Percentiles rank a stretch among this genome's conserved stretches.
Conservation (phyloP, 2,329 filamentous ascomycete genomes). For the Fusarium beomiforme region DNA sequence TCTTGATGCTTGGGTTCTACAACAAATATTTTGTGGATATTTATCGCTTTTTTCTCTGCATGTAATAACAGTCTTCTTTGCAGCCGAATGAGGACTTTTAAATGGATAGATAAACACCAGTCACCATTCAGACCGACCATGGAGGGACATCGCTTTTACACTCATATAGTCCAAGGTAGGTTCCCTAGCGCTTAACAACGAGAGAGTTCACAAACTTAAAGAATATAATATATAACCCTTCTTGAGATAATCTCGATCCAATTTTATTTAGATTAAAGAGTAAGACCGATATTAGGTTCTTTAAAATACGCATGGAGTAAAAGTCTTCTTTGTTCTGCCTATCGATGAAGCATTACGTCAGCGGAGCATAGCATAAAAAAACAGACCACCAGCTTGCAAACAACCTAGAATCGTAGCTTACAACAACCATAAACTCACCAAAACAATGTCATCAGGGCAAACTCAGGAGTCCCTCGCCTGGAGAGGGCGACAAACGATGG, state of each 20-base stretch:
- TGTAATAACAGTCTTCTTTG: too few relatives aligned
- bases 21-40: too few relatives aligned
- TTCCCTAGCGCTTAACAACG: not conserved
- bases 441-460: not conserved
- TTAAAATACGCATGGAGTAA: not conserved
- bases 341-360: not conserved
- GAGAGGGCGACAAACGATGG: not conserved
- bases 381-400: not conserved
- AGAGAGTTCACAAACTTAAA: too few relatives aligned
- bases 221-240: not conserved
- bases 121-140: too few relatives aligned
- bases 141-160: too few relatives aligned
- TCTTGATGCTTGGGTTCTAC: too few relatives aligned
- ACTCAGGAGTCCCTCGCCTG: not conserved
- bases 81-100: too few relatives aligned
- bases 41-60: too few relatives aligned
- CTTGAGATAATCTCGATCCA: not conserved
- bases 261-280: not conserved
- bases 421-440: not conserved
- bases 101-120: too few relatives aligned
- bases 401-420: accelerated
- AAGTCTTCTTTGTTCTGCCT: not conserved
- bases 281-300: accelerated
- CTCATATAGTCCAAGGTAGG: too few relatives aligned
- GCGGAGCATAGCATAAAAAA: not conserved